Percentiles rank a stretch among this genome's conserved stretches.
Conservation (phyloP, 2,329 filamentous ascomycete genomes). For the Rhexocercosporidium sp. region DNA sequence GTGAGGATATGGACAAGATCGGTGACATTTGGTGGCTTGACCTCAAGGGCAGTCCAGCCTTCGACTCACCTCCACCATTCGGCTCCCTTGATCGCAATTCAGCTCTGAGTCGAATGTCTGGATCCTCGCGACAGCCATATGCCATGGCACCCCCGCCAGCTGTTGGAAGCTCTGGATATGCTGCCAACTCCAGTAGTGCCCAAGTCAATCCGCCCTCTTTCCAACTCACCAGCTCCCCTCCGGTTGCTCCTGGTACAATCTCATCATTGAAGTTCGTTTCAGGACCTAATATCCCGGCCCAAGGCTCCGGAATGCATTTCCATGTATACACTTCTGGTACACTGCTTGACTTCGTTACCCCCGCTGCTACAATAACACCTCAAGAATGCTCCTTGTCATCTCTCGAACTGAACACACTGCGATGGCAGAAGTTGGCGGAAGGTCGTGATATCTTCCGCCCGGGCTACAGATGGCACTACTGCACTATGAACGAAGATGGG, state of each 20-base stretch:
- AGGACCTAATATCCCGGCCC: slow-evolving; percentile 82
- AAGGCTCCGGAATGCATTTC: slow-evolving; percentile 92
- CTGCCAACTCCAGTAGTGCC: slow-evolving; percentile 69
- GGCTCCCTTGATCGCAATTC: slow-evolving; percentile 52
- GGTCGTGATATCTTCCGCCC: slow-evolving; percentile 91
- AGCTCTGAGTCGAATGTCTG: slow-evolving; percentile 43
- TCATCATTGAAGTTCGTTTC: slow-evolving; percentile 90
- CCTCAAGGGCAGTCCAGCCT: slow-evolving; percentile 86
- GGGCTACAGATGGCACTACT: slow-evolving; percentile 98
- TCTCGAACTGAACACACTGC: slow-evolving; percentile 81
- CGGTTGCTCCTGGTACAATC: slow-evolving; percentile 85
- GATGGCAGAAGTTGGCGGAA: slow-evolving; percentile 95
- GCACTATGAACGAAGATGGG: slow-evolving; percentile 91
- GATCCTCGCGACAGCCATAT: slow-evolving; percentile 59
- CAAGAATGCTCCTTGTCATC: slow-evolving; percentile 91
- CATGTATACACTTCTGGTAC: slow-evolving; percentile 94
- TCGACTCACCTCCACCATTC: slow-evolving; percentile 71
- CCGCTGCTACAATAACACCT: slow-evolving; percentile 82
- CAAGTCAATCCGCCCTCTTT: slow-evolving; percentile 71
- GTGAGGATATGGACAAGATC: slow-evolving; percentile 95
- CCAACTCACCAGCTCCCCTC: slow-evolving; percentile 74
- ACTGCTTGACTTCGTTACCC: slow-evolving; percentile 92
- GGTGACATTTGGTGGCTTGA: slow-evolving; percentile 98
- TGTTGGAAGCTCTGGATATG: slow-evolving; percentile 67
- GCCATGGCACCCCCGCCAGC: slow-evolving; percentile 54